These are phyloP conservation scores for Botrytis paeoniae DNA, from an alignment of 2,329 filamentous ascomycete genomes.

Conservation along the genomic window DNA sequence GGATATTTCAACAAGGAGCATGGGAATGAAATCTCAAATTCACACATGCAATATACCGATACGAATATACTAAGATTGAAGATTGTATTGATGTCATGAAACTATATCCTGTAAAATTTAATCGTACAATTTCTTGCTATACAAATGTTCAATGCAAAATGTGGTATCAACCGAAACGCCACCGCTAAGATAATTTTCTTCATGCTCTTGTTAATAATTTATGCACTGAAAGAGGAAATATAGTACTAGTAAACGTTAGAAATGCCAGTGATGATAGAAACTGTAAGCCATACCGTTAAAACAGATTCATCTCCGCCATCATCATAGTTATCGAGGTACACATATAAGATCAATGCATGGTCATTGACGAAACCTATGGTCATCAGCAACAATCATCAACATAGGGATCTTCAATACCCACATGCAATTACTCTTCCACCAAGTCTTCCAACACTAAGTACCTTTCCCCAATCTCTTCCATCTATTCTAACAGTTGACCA, in stretches of 20 bases:
- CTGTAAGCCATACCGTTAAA: slow-evolving; percentile 59
- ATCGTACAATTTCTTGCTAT: neutral
- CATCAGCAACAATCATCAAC: slow-evolving; percentile 25
- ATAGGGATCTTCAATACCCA: slow-evolving; percentile 40
- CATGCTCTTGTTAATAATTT: slow-evolving; percentile 21
- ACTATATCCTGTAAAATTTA: neutral
- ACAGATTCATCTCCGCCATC: slow-evolving; percentile 67
- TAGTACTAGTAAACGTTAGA: slow-evolving; percentile 48
- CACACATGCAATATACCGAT: neutral
- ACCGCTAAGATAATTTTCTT: slow-evolving; percentile 24
- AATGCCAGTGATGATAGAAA: neutral
- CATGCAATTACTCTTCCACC: slow-evolving; percentile 93
- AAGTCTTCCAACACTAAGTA: slow-evolving; percentile 86
- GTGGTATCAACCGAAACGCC: slow-evolving; percentile 27
- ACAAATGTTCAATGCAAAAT: slow-evolving; percentile 3
- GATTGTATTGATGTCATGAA: neutral
- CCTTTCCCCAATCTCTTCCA: slow-evolving; percentile 88
- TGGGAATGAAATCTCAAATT: neutral
- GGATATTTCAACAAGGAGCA: too few relatives aligned
- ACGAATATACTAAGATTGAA: neutral
- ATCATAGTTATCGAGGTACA: slow-evolving; percentile 72
- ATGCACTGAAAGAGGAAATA: slow-evolving; percentile 52
- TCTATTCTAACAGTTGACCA: slow-evolving; percentile 92
- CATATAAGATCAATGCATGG: slow-evolving; percentile 77
- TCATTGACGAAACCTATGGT: slow-evolving; percentile 67